A percentile compares a stretch with the other conserved stretches of the same genome.
Evolutionary conservation across 2,329 filamentous ascomycete species (phyloP).

Genomic region (Arthrobotrys pseudoclavata): DNA sequence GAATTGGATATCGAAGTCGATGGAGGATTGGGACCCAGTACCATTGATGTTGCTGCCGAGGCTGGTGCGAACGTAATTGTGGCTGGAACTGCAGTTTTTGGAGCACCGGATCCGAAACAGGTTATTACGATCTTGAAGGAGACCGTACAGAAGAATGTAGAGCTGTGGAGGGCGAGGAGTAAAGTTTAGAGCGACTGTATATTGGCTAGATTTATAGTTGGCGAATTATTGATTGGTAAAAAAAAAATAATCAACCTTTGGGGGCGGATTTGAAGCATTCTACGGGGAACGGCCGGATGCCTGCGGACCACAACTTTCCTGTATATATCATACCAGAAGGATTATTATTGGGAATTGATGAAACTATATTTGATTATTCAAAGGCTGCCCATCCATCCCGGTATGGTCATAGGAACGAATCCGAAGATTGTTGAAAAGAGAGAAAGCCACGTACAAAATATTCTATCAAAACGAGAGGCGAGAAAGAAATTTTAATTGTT

Average conservation of each 20-base stretch:
- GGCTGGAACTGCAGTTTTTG: slow-evolving; percentile 94
- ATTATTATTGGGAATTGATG: not conserved
- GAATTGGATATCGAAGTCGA: slow-evolving; percentile 98
- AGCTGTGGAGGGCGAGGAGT: slow-evolving; percentile 37
- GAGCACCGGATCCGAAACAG: slow-evolving; percentile 86
- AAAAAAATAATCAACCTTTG: too few species aligned
- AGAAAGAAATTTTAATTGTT: slow-evolving; percentile 6
- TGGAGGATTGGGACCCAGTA: slow-evolving; percentile 87
- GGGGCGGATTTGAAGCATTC: not conserved
- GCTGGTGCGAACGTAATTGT: slow-evolving; percentile 98
- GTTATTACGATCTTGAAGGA: slow-evolving; percentile 86
- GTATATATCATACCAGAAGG: not conserved
- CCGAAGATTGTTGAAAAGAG: not conserved
- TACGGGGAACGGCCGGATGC: not conserved
- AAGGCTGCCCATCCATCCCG: not conserved
- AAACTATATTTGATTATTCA: not conserved
- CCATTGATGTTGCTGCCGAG: slow-evolving; percentile 92
- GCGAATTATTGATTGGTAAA: too few species aligned
- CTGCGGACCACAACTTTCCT: not conserved
- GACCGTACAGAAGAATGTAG: slow-evolving; percentile 75
- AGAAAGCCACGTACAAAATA: slow-evolving; percentile 13
- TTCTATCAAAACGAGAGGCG: slow-evolving; percentile 22
- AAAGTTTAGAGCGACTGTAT: slow-evolving; percentile 28
- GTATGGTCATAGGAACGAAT: too few species aligned
- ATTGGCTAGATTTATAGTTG: too few species aligned